Base-by-base conservation (phyloP, 2,329 filamentous ascomycete species). In the Colletotrichum sp. region DNA sequence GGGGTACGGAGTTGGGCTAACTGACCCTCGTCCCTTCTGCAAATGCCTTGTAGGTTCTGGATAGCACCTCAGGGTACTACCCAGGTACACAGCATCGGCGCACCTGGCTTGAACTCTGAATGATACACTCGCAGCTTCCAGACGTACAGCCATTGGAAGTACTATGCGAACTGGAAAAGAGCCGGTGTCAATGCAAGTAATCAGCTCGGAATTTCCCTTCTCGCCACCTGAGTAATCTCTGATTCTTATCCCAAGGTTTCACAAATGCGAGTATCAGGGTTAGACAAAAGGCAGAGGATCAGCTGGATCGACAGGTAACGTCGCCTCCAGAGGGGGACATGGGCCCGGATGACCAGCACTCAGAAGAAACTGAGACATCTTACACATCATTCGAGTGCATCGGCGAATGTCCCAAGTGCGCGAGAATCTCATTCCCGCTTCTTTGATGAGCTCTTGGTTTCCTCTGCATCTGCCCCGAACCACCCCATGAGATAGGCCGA, bases 401-500 rank as follows among this genome's bases (percentile, higher is more conserved):
- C 55, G 22, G 16, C 22, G 16, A 48, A 48, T n/a, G 44, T 3
- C 5, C 44, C 6, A 48, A 13, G 11, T 48, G 44, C 11, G 44
- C 44, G 44, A 64, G 32, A 64, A 22, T 22, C 32, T 32, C 61
- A 77, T 11, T 68, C 48, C 28, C 28, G 52, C 32, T 78, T 78
- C 55, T 66, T 72, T 19, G 27, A n/a, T 8, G 36, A 32, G 71
- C 80, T 81, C 15, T 74, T 74, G 11, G 22, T 36, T 8, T 61
- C 57, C 8, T 48, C 44, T 22, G 68, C 69, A 36, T 80, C 78
- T 16, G 79, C 77, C 8, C 82, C 82, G 28, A 84, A 84, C n/a
- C 82, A 68, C 13, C 82, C 82, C 9, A 83, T 74, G 19, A 84
- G 78, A 71, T 82, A 83, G 3, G 78, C 78, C 15, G 81, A 80